Conservation (phyloP, 2,329 filamentous ascomycete genomes). For the Curvularia eragrostidis region DNA sequence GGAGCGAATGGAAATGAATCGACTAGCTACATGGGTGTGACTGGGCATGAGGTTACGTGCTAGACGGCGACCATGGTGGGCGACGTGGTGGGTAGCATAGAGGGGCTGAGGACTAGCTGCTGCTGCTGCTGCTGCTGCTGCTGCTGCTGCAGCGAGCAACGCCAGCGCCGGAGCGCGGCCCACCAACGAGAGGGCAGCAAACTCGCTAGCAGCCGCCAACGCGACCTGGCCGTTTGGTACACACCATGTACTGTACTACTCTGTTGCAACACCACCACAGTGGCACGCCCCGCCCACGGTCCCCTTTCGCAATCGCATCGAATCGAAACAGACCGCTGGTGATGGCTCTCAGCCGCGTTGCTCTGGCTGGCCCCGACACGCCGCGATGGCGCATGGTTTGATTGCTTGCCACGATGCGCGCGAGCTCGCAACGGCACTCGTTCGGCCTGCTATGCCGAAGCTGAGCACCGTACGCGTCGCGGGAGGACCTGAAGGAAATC, state of each 20-base stretch:
- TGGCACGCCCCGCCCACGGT: no score
- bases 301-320: not conserved
- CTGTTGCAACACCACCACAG: not conserved
- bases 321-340: not conserved
- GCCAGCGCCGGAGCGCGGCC: conserved; percentile 5
- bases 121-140: no score
- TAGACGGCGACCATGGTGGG: not conserved
- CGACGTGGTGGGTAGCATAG: not conserved
- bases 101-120: not conserved
- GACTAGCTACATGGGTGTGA: not conserved
- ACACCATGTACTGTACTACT: not conserved
- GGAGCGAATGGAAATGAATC: conserved; percentile 6
- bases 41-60: not conserved
- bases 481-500: conserved; percentile 4
- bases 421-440: not conserved
- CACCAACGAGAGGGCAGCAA: conserved; percentile 3
- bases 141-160: no score
- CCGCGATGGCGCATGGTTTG: not conserved
- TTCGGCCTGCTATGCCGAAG: conserved; percentile 13
- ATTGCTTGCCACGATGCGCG: not conserved
- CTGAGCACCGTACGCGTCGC: not conserved
- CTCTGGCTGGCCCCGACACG: not conserved
- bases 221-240: not conserved
- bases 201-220: conserved; percentile 8
- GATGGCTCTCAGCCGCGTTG: not conserved